Evolutionary conservation across 805 yeast genomes (phyloP), one percentile per base, ranked within the genome.

Genomic region (Priceomyces medius): DNA sequence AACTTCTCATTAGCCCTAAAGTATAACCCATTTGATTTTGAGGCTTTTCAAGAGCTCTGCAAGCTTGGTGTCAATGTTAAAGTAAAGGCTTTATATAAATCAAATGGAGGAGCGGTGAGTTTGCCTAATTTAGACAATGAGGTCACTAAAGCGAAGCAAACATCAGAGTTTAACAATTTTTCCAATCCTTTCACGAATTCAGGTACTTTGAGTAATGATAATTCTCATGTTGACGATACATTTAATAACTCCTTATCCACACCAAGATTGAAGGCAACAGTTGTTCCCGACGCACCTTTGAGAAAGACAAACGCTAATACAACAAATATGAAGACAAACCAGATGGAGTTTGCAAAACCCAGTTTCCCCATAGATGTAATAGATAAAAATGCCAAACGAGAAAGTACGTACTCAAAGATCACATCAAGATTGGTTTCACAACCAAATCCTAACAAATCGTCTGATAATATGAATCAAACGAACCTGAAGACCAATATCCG

Each of bases 11-110:
- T 76, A 48, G 87, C 91, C 1, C 70, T 88, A 42, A 79, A 80
- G 44, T 63, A 73, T 47, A 86, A 93, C 56, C 96, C 95, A 13
- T 87, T 72, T 55, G 73, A 88, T 31, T 88, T 93, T 77, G 97
- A 88, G 56, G 88, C 97, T 0, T 81, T 88, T 48, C 88, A 83
- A 49, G 82, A 83, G 32, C 66, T 93, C 36, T 80, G 88, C 52
- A 71, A 73, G 36, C 66, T 84, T 64, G 93, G 95, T 9, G 87
- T 84, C 14, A 77, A 77, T 43, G 73, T 88, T 14, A 78, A 80
- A 43, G 79, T 83, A 4, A 76, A 76, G 47, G 60, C 80, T 0
- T 67, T 81, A 20, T 82, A 70, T 58, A 74, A 72, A 43, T 46
- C 49, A 20, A 45, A 41, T 31, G 38, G 35, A 14, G 28, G 19